Conservation (phyloP, 495 filamentous ascomycete genomes). For the Saxophila tyrrhenica region DNA sequence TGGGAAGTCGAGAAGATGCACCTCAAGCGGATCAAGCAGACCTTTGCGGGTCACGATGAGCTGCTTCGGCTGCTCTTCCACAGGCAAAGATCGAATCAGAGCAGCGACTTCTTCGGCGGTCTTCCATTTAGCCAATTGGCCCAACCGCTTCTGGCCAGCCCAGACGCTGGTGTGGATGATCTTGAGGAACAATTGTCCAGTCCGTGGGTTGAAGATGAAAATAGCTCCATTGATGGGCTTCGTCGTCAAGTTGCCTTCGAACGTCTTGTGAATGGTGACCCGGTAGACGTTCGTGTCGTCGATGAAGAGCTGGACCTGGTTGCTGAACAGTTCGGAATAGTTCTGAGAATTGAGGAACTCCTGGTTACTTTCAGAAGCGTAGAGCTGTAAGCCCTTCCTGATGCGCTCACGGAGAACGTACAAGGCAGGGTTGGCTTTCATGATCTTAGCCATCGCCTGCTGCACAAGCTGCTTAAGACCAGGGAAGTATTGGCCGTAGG, state of each 20-base stretch:
- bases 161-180: constrained; percentile 99
- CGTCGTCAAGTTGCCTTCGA: constrained; percentile 97
- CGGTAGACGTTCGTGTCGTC: constrained; percentile 99
- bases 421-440: constrained; percentile 97
- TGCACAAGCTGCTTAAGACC: constrained; percentile 93
- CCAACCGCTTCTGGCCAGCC: constrained; percentile 98
- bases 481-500: constrained; percentile 97
- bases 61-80: constrained; percentile 98
- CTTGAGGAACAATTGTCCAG: constrained; percentile 96
- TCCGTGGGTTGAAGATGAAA: constrained; percentile 98
- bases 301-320: constrained; percentile 97
- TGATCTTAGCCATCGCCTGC: constrained; percentile 98
- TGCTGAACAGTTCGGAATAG: constrained; percentile 98
- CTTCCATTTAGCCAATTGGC: constrained; percentile 99
- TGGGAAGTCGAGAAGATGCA: constrained; percentile 95
- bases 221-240: constrained; percentile 99
- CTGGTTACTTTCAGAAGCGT: constrained; percentile 97
- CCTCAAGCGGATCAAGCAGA: constrained; percentile 92
- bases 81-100: constrained; percentile 88
- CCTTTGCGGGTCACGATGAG: constrained; percentile 97
- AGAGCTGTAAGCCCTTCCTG: constrained; percentile 94
- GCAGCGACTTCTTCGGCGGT: constrained; percentile 99
- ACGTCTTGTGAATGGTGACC: constrained; percentile 99
- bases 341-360: constrained; percentile 99
- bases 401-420: constrained; percentile 98